Base-by-base conservation (phyloP, 2,329 filamentous ascomycete species). In the Exophiala aquamarina region DNA sequence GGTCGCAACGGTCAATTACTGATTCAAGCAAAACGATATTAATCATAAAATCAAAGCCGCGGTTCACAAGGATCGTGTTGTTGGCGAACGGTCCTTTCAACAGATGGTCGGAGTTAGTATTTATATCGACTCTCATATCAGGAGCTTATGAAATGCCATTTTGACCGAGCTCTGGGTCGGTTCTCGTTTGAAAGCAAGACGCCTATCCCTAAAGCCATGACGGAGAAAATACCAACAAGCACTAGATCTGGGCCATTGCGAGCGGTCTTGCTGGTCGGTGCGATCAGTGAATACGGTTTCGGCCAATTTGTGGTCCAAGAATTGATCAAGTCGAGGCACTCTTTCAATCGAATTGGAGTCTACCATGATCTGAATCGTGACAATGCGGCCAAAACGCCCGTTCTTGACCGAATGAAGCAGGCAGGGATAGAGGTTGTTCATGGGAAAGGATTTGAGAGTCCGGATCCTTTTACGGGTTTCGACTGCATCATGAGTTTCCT, bases 401-500 rank as follows among this genome's bases (percentile, higher is more conserved):
- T 19, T 18, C 9, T 37, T n/a, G 35, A 18, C 17, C 9, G 17
- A 37, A 8, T 37, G 9, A 20, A 37, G 35, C 10, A 18, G 35
- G 10, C 17, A 5, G 35, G 35, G 10, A 37, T 37, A 37, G 35
- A 37, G 35, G 17, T 37, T 37, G 35, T 37, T 20, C 9, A 20
- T 19, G 35, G 10, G 4, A 18, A 37, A 4, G 35, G 35, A 19
- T 37, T 19, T n/a, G 35, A 18, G 35, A 19, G 10, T 37, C 35
- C 35, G 6, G 35, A 37, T 4, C 35, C 35, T 37, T 37, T 37
- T 7, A 20, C 10, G 35, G 51, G 51, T 17, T 47, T 54, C 40
- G 47, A 54, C 40, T 49, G 51, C 36, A 40, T 54, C n/a, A 34
- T 54, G 36, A 50, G 26, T 15, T 50, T 50, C 29, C 37, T 51